Conservation (phyloP, 2,329 filamentous ascomycete species). For the Pseudocercospora fijiensis region DNA sequence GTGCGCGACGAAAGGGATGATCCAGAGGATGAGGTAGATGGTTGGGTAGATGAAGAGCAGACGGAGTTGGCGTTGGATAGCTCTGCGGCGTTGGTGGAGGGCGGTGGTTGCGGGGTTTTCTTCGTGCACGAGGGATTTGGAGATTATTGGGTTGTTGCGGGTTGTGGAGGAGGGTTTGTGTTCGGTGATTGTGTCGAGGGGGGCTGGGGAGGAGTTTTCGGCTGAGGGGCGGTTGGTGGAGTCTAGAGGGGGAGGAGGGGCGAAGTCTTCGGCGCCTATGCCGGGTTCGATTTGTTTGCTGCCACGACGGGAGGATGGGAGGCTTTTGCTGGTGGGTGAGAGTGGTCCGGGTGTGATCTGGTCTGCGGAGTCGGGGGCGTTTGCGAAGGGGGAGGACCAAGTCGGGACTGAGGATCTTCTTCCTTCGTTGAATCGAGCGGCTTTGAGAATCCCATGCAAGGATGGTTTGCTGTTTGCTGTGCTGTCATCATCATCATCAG, state of each 20-base stretch:
- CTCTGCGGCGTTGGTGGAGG: slow-evolving; percentile 21
- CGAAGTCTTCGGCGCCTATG: slow-evolving; percentile 32
- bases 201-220: slow-evolving; percentile 14
- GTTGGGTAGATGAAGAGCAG: slow-evolving; percentile 74
- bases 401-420: slow-evolving; percentile 28
- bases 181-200: slow-evolving; percentile 31
- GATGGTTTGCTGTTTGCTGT: slow-evolving; percentile 1
- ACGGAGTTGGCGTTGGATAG: slow-evolving; percentile 57
- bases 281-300: slow-evolving; percentile 27
- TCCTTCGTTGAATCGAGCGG: slow-evolving; percentile 8
- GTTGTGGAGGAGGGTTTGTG: slow-evolving; percentile 14
- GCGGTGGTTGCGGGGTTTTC: slow-evolving; percentile 22
- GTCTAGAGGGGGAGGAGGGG: slow-evolving; percentile 15
- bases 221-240: slow-evolving; percentile 12
- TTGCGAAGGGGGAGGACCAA: slow-evolving; percentile 26
- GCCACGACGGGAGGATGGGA: slow-evolving; percentile 32
- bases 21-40: slow-evolving; percentile 70
- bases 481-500: slow-evolving; percentile 28
- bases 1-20: slow-evolving; percentile 67
- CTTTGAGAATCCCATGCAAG: slow-evolving; percentile 1
- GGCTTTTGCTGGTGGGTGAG: slow-evolving; percentile 20
- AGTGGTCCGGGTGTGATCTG: slow-evolving; percentile 8
- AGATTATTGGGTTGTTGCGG: neutral
- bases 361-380: slow-evolving; percentile 6
- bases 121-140: slow-evolving; percentile 4